phyloP scores from a whole-genome alignment of 768 basidiomycete species.

The Cyclocybe aegerita region DNA sequence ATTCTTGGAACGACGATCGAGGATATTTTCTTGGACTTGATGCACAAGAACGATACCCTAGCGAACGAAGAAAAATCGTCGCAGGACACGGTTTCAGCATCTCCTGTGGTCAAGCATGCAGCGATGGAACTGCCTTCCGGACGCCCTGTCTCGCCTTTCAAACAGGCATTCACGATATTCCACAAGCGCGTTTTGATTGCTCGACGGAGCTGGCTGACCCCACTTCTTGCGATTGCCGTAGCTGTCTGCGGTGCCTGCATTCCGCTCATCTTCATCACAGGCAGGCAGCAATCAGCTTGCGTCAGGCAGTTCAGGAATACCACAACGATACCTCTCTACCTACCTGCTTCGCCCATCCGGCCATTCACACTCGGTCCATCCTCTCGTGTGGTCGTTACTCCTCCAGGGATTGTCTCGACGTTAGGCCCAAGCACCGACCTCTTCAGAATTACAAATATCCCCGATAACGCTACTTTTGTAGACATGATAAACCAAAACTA shows the following conservation, averaged over 20 bases:
- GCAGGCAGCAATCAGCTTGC: conserved; percentile 49
- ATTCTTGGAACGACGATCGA: conserved; percentile 76
- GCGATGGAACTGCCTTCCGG: conserved; percentile 50
- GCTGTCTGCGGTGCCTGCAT: conserved; percentile 65
- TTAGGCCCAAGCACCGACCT: conserved; percentile 41
- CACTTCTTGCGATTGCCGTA: conserved; percentile 50
- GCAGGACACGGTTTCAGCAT: conserved; percentile 14
- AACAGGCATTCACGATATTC: conserved; percentile 73
- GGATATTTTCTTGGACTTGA: conserved; percentile 76
- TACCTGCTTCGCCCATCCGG: conserved; percentile 46
- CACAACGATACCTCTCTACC: conserved; percentile 48
- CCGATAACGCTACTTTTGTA: conserved; percentile 61
- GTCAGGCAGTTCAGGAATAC: conserved; percentile 34
- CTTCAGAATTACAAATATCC: conserved; percentile 40
- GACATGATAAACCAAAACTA: conserved; percentile 50
- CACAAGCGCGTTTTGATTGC: conserved; percentile 66
- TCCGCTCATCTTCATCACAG: conserved; percentile 62
- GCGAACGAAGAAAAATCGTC: conserved; percentile 19
- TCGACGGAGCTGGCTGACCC: conserved; percentile 68
- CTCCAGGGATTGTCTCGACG: conserved; percentile 48
- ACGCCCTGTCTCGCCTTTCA: conserved; percentile 51
- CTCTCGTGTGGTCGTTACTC: conserved; percentile 47
- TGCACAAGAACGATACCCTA: conserved; percentile 45
- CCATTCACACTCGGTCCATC: conserved; percentile 26
- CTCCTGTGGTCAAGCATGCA: conserved; percentile 15